Conservation (phyloP, 768 basidiomycete genomes). For the Cystobasidiopsis lactophilus region DNA sequence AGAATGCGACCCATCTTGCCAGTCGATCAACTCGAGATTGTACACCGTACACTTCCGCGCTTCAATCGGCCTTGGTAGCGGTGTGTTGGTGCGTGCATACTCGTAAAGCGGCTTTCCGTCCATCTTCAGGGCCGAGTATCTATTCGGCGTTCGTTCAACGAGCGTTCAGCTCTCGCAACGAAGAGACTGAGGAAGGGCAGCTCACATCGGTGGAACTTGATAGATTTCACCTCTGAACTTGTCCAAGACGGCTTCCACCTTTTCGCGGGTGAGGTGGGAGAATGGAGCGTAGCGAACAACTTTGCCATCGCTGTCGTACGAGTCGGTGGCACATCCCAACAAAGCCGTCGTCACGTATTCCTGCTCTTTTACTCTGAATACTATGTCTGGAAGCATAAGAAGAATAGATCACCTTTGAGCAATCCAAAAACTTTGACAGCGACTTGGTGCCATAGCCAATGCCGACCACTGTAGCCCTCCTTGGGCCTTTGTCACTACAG, state of each 20-base stretch:
- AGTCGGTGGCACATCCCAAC: conserved; percentile 82
- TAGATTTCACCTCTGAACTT: conserved; percentile 66
- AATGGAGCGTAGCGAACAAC: conserved; percentile 44
- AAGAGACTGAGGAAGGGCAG: not conserved
- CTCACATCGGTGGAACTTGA: conserved; percentile 79
- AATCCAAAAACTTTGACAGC: conserved; percentile 58
- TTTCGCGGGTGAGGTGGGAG: conserved; percentile 53
- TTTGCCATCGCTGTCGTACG: conserved; percentile 75
- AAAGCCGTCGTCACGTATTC: conserved; percentile 80
- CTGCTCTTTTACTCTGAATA: conserved; percentile 26
- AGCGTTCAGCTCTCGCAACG: not conserved
- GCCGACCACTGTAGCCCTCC: conserved; percentile 51
- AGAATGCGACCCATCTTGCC: conserved; percentile 47
- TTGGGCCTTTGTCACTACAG: no score
- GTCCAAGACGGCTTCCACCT: conserved; percentile 44
- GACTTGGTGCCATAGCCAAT: conserved; percentile 76
- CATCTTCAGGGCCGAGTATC: conserved; percentile 97
- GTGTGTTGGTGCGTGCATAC: conserved; percentile 74
- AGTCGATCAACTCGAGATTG: conserved; percentile 52
- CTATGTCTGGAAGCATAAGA: no score
- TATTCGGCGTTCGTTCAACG: conserved; percentile 22
- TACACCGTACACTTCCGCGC: conserved; percentile 60
- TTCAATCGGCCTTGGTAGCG: conserved; percentile 85
- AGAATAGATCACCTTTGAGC: conserved; percentile 57
- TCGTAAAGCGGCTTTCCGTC: conserved; percentile 87